Evolutionary conservation across 2,329 filamentous ascomycete genomes (phyloP).

Genomic region (Calonectria multiphialidica): DNA sequence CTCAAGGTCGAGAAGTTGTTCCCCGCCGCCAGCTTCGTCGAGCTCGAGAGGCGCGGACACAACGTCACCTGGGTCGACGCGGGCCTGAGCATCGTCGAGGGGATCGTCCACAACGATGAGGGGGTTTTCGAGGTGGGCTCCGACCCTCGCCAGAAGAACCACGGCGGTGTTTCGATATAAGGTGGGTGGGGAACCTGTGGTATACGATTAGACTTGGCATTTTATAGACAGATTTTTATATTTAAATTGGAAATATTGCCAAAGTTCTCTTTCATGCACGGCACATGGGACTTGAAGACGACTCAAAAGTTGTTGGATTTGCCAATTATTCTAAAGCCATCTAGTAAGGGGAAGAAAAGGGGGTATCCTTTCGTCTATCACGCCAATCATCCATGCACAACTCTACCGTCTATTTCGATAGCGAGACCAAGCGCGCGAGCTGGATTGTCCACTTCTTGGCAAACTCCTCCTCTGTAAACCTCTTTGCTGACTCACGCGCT

Average conservation of each 20-base stretch:
- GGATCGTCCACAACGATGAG: constrained; percentile 62
- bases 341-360: constrained; percentile 34
- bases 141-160: constrained; percentile 81
- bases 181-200: not conserved
- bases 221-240: not conserved
- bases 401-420: constrained; percentile 45
- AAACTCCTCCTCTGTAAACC: constrained; percentile 93
- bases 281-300: not conserved
- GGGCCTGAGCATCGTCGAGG: constrained; percentile 78
- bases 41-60: constrained; percentile 74
- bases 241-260: not conserved
- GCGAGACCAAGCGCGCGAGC: constrained; percentile 77
- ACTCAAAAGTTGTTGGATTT: not conserved
- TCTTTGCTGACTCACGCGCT: constrained; percentile 81
- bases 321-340: constrained; percentile 26
- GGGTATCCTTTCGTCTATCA: constrained; percentile 54
- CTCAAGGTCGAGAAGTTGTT: constrained; percentile 78
- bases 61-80: constrained; percentile 77
- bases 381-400: constrained; percentile 25
- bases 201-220: not conserved
- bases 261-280: not conserved
- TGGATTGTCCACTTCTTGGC: constrained; percentile 81
- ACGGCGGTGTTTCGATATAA: constrained; percentile 69
- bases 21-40: constrained; percentile 72
- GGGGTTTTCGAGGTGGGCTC: constrained; percentile 83